Base-by-base conservation (phyloP, 1,139 yeast species). In the Blastobotrys elegans region DNA sequence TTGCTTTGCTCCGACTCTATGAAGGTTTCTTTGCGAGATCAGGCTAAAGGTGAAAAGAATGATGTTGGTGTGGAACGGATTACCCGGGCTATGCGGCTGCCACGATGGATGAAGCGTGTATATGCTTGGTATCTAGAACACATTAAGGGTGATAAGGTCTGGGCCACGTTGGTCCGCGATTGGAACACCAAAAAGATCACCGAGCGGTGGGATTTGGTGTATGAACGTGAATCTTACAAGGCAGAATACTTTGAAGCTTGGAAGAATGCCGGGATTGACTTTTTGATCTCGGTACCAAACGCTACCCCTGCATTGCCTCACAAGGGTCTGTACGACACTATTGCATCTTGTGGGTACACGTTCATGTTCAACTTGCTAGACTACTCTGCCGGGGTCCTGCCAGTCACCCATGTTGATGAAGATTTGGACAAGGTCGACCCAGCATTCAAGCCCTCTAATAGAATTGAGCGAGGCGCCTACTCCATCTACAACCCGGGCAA, bases 291-390 rank as follows among this genome's bases (percentile, higher is more conserved):
- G 31, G 71, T 68, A 8, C 72, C 72, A 13, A 65, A 66, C 46
- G 69, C 72, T 38, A 66, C 73, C 20, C 73, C 69, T 16, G 71
- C 72, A 6, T 51, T 68, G 49, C 72, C 72, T 20, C 68, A 66
- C 53, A 54, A 62, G 46, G 69, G 71, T 40, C 62, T 67, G 32
- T 61, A 56, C 53, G 65, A 69, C 39, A 56, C 67, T 22, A 61
- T 67, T 49, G 62, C 69, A 27, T 64, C 72, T 7, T 68, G 70
- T 46, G 67, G 70, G n/a, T 81, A 79, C 64, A 80, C 87, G 7
- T 73, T 78, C 30, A 71, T 79, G 52, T 77, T 78, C 66, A 82
- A 82, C 61, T 66, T 77, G 24, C 60, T 79, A 38, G 86, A 82
- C 60, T 79, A 76, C 58, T 56, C 81, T 18, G 78, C 77, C 4